Percentiles rank a stretch among this genome's conserved stretches.
Conservation (phyloP, 352 stramenopile genomes). For the Globisporangium abappressorium region DNA sequence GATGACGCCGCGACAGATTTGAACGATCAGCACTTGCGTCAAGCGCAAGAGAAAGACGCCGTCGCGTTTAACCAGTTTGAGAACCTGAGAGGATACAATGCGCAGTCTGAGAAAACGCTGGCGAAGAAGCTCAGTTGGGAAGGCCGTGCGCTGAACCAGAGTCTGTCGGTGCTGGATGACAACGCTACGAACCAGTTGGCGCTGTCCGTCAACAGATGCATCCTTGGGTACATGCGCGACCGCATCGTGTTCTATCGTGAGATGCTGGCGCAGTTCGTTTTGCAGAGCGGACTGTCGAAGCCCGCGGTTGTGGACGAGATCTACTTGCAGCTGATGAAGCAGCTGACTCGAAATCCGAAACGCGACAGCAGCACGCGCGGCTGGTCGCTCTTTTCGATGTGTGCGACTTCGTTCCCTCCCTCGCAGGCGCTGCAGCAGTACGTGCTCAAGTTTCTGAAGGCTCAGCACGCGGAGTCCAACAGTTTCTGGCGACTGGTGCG, state of each 20-base stretch:
- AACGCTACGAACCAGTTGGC: conserved; percentile 41
- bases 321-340: conserved; percentile 93
- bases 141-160: conserved; percentile 57
- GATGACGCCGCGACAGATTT: conserved; percentile 17
- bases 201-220: conserved; percentile 89
- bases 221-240: conserved; percentile 94
- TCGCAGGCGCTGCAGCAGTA: conserved; percentile 87
- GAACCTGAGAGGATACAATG: conserved; percentile 54
- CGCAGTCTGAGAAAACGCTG: conserved; percentile 36
- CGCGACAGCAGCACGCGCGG: conserved; percentile 88
- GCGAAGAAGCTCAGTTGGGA: conserved; percentile 67
- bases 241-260: conserved; percentile 92
- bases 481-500: conserved; percentile 75
- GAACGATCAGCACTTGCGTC: conserved; percentile 14
- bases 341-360: conserved; percentile 91
- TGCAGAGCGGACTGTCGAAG: conserved; percentile 89
- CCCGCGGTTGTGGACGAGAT: conserved; percentile 91
- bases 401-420: conserved; percentile 88
- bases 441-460: conserved; percentile 89
- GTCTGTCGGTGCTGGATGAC: conserved; percentile 57
- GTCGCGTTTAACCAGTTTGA: conserved; percentile 68
- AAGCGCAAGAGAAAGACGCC: conserved; percentile 38
- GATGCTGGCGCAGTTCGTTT: conserved; percentile 92
- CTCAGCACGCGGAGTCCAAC: conserved; percentile 68
- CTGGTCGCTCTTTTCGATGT: conserved; percentile 94